Percentiles rank a stretch among this genome's conserved stretches.
phyloP scores from a whole-genome alignment of 768 basidiomycete species.

The Macrolepiota albuminosa region DNA sequence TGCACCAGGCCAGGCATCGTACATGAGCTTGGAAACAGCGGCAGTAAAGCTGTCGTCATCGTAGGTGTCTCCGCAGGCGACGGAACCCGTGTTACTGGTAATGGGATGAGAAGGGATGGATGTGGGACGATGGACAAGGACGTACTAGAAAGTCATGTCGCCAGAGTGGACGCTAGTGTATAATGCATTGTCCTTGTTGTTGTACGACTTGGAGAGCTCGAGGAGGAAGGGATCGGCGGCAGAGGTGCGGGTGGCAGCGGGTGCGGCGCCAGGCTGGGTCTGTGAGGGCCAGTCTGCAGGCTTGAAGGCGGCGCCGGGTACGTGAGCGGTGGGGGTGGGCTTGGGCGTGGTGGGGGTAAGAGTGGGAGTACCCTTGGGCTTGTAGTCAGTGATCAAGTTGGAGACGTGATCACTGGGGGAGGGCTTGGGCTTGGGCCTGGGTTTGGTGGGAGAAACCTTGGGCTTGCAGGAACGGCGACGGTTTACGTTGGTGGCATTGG shows the following conservation, averaged over 20 bases:
- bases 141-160: conserved; percentile 29
- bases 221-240: conserved; percentile 22
- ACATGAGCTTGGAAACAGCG: conserved; percentile 23
- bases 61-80: conserved; percentile 27
- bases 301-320: conserved; percentile 12
- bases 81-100: conserved; percentile 16
- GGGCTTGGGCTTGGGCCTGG: background rate
- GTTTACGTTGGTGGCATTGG: background rate
- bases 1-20: conserved; percentile 23
- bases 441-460: background rate
- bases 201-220: conserved; percentile 23
- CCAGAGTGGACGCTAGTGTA: conserved; percentile 22
- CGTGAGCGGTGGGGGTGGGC: background rate
- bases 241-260: conserved; percentile 20
- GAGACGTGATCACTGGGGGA: background rate
- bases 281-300: conserved; percentile 22
- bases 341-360: background rate
- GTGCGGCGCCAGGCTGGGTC: conserved; percentile 20
- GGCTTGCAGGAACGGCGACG: background rate
- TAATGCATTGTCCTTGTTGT: conserved; percentile 19
- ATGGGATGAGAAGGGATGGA: background rate
- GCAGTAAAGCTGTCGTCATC: conserved; percentile 26
- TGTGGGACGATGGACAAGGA: background rate
- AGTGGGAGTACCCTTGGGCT: no score
- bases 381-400: no score